Conservation (phyloP, 306 rosid species). For the Prunus padus region DNA sequence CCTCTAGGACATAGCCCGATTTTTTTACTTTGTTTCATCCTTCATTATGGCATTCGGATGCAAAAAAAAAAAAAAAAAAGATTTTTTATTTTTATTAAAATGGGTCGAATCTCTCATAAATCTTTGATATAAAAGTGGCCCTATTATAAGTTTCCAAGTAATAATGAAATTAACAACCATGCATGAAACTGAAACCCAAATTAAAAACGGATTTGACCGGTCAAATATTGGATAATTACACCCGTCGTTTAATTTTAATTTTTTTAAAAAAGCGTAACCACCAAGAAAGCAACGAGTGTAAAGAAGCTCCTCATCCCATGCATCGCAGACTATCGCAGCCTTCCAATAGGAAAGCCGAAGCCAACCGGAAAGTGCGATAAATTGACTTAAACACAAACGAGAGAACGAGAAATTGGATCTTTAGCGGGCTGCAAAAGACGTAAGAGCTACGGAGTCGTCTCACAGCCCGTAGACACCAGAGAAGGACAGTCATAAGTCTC, state of each 20-base stretch:
- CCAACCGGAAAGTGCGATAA: conserved; percentile 20
- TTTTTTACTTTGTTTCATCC: too few relatives aligned
- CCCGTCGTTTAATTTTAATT: neutral
- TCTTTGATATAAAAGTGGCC: neutral
- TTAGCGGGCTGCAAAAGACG: conserved; percentile 28
- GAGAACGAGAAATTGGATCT: conserved; percentile 23
- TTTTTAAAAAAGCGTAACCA: neutral
- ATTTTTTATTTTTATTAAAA: too few relatives aligned
- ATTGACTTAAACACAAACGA: conserved; percentile 23
- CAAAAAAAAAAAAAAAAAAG: too few relatives aligned
- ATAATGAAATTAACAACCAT: neutral
- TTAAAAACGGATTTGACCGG: conserved; percentile 12
- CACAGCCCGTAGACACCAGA: neutral
- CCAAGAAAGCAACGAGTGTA: neutral
- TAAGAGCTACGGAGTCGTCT: conserved; percentile 26
- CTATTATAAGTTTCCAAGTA: neutral
- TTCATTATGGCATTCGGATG: too few relatives aligned
- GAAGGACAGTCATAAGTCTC: conserved; percentile 7
- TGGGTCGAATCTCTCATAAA: neutral
- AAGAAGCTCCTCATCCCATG: neutral
- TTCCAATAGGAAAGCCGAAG: neutral
- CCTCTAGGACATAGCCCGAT: too few relatives aligned
- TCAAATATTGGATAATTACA: conserved; percentile 19
- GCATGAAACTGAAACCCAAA: too few relatives aligned
- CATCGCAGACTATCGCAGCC: conserved; percentile 18